Conservation (phyloP, 2,329 filamentous ascomycete species). For the Aschersonia sp. region DNA sequence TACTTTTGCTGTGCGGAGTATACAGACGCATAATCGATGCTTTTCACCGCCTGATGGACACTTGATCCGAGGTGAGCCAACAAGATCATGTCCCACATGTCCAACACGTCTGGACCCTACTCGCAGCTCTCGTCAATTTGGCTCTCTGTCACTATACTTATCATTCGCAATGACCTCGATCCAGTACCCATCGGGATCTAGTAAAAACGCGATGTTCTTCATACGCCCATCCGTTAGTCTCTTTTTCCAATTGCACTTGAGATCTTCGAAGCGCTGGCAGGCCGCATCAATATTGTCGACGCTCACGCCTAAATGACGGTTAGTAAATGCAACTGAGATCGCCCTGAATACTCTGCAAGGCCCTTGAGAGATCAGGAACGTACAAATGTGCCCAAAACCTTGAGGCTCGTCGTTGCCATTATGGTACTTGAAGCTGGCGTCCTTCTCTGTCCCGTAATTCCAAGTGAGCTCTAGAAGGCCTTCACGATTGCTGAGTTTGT, state of each 20-base stretch:
- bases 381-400: slow-evolving; percentile 88
- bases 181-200: slow-evolving; percentile 84
- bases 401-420: slow-evolving; percentile 85
- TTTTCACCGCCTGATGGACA: no score
- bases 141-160: slow-evolving; percentile 17
- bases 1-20: no score
- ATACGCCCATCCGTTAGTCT: slow-evolving; percentile 79
- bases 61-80: no score
- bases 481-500: slow-evolving; percentile 52
- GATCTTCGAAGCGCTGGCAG: slow-evolving; percentile 70
- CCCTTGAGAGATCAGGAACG: slow-evolving; percentile 15
- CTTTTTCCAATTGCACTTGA: slow-evolving; percentile 88
- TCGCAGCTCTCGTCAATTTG: not conserved
- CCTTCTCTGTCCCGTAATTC: slow-evolving; percentile 74
- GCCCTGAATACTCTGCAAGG: no score
- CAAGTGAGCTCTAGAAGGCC: slow-evolving; percentile 84
- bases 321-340: slow-evolving; percentile 4
- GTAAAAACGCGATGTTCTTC: slow-evolving; percentile 85
- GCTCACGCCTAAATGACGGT: slow-evolving; percentile 42
- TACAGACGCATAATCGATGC: no score
- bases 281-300: slow-evolving; percentile 85
- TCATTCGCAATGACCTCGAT: slow-evolving; percentile 66
- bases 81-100: no score
- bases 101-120: not conserved
- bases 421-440: slow-evolving; percentile 74